Conservation (phyloP, 495 filamentous ascomycete genomes). For the Aspergillus nanangensis region DNA sequence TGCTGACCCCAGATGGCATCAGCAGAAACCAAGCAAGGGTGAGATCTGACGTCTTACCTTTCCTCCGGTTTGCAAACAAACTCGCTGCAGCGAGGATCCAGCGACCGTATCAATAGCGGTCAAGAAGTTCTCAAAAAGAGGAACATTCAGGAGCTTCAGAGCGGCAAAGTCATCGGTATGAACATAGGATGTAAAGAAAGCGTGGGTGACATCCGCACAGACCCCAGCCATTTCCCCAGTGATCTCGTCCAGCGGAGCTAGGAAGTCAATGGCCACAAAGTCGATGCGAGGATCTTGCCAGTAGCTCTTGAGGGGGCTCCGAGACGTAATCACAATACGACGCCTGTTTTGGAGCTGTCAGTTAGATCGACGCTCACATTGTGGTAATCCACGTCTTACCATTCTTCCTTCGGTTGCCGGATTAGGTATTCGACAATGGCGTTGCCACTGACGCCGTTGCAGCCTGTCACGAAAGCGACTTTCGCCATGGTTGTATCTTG, state of each 20-base stretch:
- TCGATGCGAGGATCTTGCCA: constrained; percentile 16
- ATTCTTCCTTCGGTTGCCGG: constrained; percentile 13
- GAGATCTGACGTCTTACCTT: constrained; percentile 6
- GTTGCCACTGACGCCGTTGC: constrained; percentile 27
- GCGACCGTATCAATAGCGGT: constrained; percentile 4
- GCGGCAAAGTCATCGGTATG: constrained; percentile 16
- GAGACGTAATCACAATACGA: constrained; percentile 22
- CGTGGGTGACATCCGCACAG: constrained; percentile 19
- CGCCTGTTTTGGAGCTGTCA: background rate
- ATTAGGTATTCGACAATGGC: constrained; percentile 21
- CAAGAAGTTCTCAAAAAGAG: constrained; percentile 22
- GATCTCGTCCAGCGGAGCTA: background rate
- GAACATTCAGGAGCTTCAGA: constrained; percentile 5
- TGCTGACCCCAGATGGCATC: too few relatives aligned
- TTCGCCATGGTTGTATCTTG: too few relatives aligned
- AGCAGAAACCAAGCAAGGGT: too few relatives aligned
- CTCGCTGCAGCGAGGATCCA: constrained; percentile 1
- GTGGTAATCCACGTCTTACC: constrained; percentile 2
- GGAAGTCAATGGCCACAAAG: constrained; percentile 20
- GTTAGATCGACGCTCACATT: background rate
- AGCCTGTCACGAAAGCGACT: constrained; percentile 25
- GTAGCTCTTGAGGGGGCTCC: constrained; percentile 7
- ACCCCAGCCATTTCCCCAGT: constrained; percentile 4
- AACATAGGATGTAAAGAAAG: constrained; percentile 24
- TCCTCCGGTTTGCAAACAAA: constrained; percentile 6